These are phyloP conservation scores for Wickerhamomyces hampshirensis DNA, from an alignment of 805 yeast species.

Conservation along the genomic window DNA sequence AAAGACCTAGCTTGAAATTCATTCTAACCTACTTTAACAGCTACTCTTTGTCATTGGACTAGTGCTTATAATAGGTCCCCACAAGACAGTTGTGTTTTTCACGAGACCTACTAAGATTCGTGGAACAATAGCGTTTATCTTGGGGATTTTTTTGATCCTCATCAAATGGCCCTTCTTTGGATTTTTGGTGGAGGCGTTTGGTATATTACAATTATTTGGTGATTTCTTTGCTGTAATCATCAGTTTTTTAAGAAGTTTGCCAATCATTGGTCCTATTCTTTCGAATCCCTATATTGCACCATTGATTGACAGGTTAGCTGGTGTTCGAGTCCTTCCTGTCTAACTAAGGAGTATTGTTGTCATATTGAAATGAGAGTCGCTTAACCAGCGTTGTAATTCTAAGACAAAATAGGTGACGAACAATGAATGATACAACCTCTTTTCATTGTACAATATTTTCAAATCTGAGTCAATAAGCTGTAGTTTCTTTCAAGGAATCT, in stretches of 20 bases:
- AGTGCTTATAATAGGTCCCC: constrained; percentile 80
- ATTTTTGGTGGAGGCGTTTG: constrained; percentile 77
- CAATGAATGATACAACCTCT: no score
- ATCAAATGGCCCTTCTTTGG: constrained; percentile 78
- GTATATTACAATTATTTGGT: constrained; percentile 84
- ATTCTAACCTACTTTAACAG: constrained; percentile 6
- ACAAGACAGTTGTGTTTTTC: constrained; percentile 76
- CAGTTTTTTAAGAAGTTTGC: constrained; percentile 81
- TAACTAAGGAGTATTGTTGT: constrained; percentile 23
- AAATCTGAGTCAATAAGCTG: no score
- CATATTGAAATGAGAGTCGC: not conserved
- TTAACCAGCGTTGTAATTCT: no score
- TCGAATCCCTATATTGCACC: constrained; percentile 85
- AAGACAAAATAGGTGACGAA: no score
- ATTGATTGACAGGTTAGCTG: constrained; percentile 44
- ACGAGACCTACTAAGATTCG: constrained; percentile 82
- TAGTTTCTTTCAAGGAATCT: no score
- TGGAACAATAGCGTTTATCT: constrained; percentile 73
- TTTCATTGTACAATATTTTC: no score
- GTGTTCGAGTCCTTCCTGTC: constrained; percentile 63
- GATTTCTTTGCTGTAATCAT: constrained; percentile 90
- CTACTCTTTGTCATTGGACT: constrained; percentile 54
- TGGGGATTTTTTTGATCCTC: constrained; percentile 75
- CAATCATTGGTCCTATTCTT: constrained; percentile 80
- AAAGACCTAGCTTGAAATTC: not conserved